Conservation (phyloP, 1,139 yeast species). For the Diutina pseudorugosa region DNA sequence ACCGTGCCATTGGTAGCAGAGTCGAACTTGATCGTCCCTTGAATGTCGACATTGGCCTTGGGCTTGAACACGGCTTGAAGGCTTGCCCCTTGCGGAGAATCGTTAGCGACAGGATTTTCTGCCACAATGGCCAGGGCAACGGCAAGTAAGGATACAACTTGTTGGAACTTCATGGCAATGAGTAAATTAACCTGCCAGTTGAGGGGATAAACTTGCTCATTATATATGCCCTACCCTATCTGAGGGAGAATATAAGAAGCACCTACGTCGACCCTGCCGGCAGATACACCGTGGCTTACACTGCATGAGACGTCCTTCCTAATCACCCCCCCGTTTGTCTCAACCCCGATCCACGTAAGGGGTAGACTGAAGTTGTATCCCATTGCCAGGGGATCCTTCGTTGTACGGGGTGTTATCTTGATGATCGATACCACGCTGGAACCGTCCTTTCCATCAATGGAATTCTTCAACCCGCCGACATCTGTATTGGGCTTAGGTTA, state of each 20-base stretch:
- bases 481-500: background rate
- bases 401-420: no score
- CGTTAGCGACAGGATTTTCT: slow-evolving; percentile 16
- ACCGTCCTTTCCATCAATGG: no score
- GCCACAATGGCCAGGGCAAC: slow-evolving; percentile 9
- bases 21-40: slow-evolving; percentile 20
- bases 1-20: slow-evolving; percentile 23
- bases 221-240: background rate
- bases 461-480: no score
- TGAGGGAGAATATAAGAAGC: background rate
- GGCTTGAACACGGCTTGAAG: slow-evolving; percentile 18
- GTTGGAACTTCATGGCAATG: background rate
- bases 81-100: slow-evolving; percentile 15
- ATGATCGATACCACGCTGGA: no score
- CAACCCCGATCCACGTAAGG: background rate
- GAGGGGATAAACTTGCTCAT: background rate
- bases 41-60: slow-evolving; percentile 13
- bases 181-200: background rate
- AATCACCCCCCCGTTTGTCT: background rate
- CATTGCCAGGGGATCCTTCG: no score
- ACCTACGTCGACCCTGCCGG: background rate
- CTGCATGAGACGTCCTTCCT: background rate
- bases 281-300: background rate
- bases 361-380: background rate
- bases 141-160: background rate